Evolutionary conservation across 164 flowering plant species (phyloP), one percentile per base, ranked within the genome.

Genomic region (Piper longum): DNA sequence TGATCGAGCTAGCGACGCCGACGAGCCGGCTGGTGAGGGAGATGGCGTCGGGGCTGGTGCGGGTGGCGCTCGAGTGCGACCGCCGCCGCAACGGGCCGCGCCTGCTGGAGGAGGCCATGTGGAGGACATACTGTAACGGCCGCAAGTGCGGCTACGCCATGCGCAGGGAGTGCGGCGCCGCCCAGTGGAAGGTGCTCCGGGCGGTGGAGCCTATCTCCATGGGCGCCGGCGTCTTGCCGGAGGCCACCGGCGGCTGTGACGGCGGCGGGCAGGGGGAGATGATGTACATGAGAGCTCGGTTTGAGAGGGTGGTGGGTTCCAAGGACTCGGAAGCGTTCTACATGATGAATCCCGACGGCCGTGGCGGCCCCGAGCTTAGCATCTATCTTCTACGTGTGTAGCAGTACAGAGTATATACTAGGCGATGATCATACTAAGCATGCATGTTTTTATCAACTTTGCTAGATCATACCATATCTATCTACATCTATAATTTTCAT

Each of bases 251-350:
- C 36, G 36, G 36, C 36, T 1, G 36, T 26, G 36, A 59, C 13
- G 83, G 60, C 57, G 48, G 72, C n/a, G 60, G 70, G 41, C 86
- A 78, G 12, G 91, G 88, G 3, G 98, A 95, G 70, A 43, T 89
- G 4, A 87, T 95, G 96, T 91, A 91, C 65, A 95, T 95, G 99
- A 81, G 99, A 67, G 96, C 99, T 17, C 80, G 81, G 77, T 95
- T 89, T 57, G 99, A 95, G 73, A 69, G 96, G 66, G 95, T 91
- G 67, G 91, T 87, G 9, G 99, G 97, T 16, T 83, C 91, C 2
- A 83, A 72, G 69, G 90, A 95, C 66, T 88, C 95, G 3, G 95
- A 87, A 67, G 95, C 99, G 2, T 95, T 89, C 36, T 87, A 95
- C 77, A 95, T 95, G 99, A 85, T 87, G 87, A 91, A 82, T 64